Conservation (phyloP, 169 alveolate species). For the Plasmodium coatneyi region DNA sequence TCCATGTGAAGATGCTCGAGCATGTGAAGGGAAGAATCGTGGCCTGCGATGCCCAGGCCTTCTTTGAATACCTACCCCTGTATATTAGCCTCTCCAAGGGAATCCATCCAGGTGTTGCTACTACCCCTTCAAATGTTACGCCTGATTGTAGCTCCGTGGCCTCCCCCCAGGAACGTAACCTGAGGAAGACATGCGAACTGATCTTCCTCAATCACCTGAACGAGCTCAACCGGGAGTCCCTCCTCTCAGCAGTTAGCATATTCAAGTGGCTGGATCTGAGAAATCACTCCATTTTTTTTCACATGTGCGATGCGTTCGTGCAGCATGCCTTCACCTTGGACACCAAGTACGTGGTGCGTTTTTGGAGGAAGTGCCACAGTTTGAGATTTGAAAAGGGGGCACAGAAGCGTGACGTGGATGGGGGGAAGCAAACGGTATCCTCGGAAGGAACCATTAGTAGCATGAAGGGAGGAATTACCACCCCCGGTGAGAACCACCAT, state of each 20-base stretch:
- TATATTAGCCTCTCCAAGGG: constrained; percentile 4
- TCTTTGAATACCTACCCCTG: constrained; percentile 15
- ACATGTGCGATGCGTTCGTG: constrained; percentile 48
- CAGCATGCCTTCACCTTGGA: background rate
- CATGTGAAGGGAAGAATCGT: background rate
- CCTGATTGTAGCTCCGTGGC: background rate
- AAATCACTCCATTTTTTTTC: constrained; percentile 16
- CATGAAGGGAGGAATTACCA: background rate
- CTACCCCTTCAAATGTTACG: background rate
- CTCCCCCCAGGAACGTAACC: background rate
- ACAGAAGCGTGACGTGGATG: background rate
- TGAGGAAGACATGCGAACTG: constrained; percentile 21
- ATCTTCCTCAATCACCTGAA: constrained; percentile 26
- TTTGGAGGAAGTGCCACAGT: constrained; percentile 59
- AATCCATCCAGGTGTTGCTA: background rate
- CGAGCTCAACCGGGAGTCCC: constrained; percentile 19
- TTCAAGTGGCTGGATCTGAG: constrained; percentile 37
- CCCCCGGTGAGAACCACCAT: background rate
- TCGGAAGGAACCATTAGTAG: background rate
- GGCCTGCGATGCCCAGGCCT: background rate
- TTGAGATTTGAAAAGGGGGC: constrained; percentile 17
- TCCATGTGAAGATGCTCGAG: background rate
- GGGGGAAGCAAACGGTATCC: background rate
- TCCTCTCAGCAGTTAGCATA: constrained; percentile 22
- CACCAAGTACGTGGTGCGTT: constrained; percentile 18